Evolutionary conservation across 345 rosid species (phyloP).

Genomic region (Corymbia maculata): DNA sequence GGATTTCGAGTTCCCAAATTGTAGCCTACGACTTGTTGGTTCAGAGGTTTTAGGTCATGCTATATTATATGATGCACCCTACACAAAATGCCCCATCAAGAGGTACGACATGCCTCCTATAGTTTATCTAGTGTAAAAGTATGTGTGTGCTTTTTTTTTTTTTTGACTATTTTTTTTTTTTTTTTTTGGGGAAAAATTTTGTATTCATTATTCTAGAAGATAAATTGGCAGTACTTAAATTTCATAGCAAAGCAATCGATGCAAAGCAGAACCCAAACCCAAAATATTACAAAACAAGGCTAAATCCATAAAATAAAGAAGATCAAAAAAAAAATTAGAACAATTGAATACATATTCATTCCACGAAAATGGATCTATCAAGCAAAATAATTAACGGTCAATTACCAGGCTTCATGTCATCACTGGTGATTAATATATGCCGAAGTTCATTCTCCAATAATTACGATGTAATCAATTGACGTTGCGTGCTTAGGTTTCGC

Average conservation of each 20-base stretch:
- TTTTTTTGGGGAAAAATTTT: too few relatives aligned
- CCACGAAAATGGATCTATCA: accelerated
- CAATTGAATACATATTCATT: neutral
- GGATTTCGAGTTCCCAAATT: too few relatives aligned
- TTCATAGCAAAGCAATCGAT: accelerated
- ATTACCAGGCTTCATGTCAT: accelerated
- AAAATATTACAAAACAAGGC: neutral
- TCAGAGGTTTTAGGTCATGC: neutral
- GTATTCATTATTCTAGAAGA: too few relatives aligned
- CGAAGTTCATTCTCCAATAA: too few relatives aligned
- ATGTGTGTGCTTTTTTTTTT: neutral
- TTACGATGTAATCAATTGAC: accelerated
- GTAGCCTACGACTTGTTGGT: neutral
- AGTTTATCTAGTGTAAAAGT: neutral
- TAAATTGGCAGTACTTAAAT: too few relatives aligned
- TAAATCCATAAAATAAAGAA: neutral
- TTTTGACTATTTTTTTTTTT: neutral
- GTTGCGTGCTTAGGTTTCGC: accelerated
- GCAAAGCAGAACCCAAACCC: neutral
- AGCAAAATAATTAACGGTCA: accelerated
- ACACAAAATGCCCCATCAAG: neutral
- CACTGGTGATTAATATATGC: accelerated
- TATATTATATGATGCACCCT: neutral
- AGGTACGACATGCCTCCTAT: neutral
- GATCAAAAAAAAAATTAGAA: accelerated